Evolutionary conservation across 441 rosid species (phyloP).

Genomic region (Bruguiera hainesii): DNA sequence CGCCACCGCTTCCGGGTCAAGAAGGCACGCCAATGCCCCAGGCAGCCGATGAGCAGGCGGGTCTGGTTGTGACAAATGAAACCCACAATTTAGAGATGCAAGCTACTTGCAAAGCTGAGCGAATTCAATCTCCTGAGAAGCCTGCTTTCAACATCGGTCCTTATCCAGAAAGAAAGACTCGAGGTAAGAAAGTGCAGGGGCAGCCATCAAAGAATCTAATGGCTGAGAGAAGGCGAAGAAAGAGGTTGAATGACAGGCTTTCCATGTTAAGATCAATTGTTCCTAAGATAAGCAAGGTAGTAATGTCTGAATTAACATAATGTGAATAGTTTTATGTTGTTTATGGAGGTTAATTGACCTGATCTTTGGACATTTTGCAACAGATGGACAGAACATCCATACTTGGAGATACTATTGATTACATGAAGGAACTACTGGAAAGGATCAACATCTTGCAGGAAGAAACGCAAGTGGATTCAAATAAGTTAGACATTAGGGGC

Average conservation of each 20-base stretch:
- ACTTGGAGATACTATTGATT: slow-evolving; percentile 86
- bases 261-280: slow-evolving; percentile 96
- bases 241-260: slow-evolving; percentile 82
- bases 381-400: slow-evolving; percentile 97
- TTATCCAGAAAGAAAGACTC: slow-evolving; percentile 42
- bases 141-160: slow-evolving; percentile 37
- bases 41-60: slow-evolving; percentile 35
- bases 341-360: slow-evolving; percentile 6
- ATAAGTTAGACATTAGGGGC: slow-evolving; percentile 29
- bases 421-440: slow-evolving; percentile 80
- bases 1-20: slow-evolving; percentile 36
- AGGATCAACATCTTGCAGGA: slow-evolving; percentile 62
- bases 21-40: slow-evolving; percentile 35
- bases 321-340: not conserved
- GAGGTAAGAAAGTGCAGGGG: slow-evolving; percentile 64
- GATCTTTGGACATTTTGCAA: not conserved
- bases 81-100: slow-evolving; percentile 28
- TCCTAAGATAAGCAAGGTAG: slow-evolving; percentile 96
- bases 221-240: slow-evolving; percentile 93
- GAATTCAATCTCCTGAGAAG: slow-evolving; percentile 31
- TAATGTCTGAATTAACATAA: slow-evolving; percentile 14
- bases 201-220: slow-evolving; percentile 93
- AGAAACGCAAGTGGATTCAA: slow-evolving; percentile 35
- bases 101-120: slow-evolving; percentile 41
- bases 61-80: slow-evolving; percentile 23